Conservation (phyloP, 2,329 filamentous ascomycete genomes). For the Penicillium glabrum region DNA sequence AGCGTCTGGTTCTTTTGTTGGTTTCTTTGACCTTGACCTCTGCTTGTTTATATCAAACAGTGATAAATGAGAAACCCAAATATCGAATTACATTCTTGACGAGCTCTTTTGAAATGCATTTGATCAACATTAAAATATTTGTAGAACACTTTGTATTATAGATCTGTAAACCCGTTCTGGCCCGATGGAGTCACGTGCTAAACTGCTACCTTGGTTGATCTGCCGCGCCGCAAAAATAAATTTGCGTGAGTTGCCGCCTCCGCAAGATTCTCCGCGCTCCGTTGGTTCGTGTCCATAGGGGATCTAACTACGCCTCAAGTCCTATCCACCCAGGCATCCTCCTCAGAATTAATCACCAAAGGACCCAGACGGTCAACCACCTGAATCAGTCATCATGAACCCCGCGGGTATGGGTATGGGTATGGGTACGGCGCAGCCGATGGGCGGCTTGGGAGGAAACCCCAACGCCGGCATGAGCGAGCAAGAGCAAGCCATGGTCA, state of each 20-base stretch:
- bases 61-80: not conserved
- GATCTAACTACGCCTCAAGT: not conserved
- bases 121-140: too few relatives aligned
- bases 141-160: not conserved
- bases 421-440: slow-evolving; percentile 22
- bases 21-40: slow-evolving; percentile 8
- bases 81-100: not conserved
- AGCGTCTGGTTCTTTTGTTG: slow-evolving; percentile 10
- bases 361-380: not conserved
- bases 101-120: not conserved
- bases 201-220: slow-evolving; percentile 10
- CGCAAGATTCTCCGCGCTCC: slow-evolving; percentile 28
- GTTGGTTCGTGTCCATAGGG: slow-evolving; percentile 2
- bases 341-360: not conserved
- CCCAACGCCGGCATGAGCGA: slow-evolving; percentile 44
- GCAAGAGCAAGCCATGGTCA: slow-evolving; percentile 50
- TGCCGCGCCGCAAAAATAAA: slow-evolving; percentile 33
- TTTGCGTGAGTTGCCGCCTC: slow-evolving; percentile 32
- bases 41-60: not conserved
- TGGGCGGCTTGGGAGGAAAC: slow-evolving; percentile 29
- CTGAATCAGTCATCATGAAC: slow-evolving; percentile 30
- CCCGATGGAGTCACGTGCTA: slow-evolving; percentile 23
- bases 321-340: not conserved
- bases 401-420: slow-evolving; percentile 30
- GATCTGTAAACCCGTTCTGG: not conserved